These are phyloP conservation scores for Microbotryum violaceum DNA, from an alignment of 1,284 basidiomycete genomes.

Conservation along the genomic window DNA sequence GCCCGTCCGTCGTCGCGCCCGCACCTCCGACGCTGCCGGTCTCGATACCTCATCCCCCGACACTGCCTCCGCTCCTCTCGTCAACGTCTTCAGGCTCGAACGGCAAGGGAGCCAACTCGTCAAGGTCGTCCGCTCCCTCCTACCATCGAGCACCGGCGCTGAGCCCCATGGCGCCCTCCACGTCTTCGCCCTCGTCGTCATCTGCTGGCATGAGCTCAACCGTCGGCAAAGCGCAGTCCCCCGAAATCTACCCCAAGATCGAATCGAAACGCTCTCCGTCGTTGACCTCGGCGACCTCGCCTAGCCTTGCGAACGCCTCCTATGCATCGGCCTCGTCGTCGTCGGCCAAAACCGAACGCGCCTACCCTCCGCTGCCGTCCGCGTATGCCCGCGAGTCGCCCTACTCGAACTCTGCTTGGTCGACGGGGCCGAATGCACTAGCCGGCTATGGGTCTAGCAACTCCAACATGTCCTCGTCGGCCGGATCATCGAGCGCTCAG, in stretches of 20 bases:
- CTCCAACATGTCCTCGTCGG: too few species aligned
- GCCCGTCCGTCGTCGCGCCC: background rate
- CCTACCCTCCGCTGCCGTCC: constrained; percentile 28
- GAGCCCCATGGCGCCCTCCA: background rate
- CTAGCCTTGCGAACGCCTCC: background rate
- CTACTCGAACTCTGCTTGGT: constrained; percentile 14
- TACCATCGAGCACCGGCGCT: too few species aligned
- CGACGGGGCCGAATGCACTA: background rate
- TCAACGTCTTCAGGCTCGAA: too few species aligned
- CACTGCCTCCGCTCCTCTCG: background rate
- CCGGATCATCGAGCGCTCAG: background rate
- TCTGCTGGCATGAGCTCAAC: background rate
- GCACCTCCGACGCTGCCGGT: constrained; percentile 1
- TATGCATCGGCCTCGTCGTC: background rate
- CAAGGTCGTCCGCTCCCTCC: too few species aligned
- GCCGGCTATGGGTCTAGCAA: too few species aligned
- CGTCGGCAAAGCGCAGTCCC: background rate
- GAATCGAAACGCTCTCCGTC: background rate
- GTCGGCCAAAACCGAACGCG: constrained; percentile 1
- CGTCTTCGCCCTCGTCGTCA: background rate
- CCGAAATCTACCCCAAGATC: background rate
- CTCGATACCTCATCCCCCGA: constrained; percentile 4
- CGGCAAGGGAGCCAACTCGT: too few species aligned
- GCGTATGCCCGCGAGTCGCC: constrained; percentile 29
- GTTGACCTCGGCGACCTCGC: background rate